Percentiles rank a stretch among this genome's conserved stretches.
phyloP scores from a whole-genome alignment of 2,329 filamentous ascomycete species.

The Aspergillus viridinutans region DNA sequence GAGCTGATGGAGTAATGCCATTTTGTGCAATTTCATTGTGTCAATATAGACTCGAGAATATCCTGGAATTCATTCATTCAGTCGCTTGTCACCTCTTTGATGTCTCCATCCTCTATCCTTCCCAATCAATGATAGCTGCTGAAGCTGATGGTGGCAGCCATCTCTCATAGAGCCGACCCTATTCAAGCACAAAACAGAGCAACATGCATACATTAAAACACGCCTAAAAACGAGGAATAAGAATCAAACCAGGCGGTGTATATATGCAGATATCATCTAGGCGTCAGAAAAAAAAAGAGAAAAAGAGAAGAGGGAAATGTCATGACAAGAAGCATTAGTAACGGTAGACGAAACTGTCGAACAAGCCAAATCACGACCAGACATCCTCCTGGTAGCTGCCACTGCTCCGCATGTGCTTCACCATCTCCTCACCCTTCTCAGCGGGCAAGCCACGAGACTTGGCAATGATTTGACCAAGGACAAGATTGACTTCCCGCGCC shows the following conservation, averaged over 20 bases:
- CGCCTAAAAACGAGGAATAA: slow-evolving; percentile 14
- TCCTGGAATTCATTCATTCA: background rate
- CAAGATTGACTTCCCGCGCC: slow-evolving; percentile 86
- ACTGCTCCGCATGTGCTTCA: slow-evolving; percentile 91
- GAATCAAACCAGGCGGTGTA: slow-evolving; percentile 18
- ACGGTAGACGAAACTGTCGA: slow-evolving; percentile 8
- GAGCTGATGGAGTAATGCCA: background rate
- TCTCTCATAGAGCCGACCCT: background rate
- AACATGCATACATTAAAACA: slow-evolving; percentile 19
- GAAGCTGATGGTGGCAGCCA: background rate
- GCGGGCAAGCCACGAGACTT: slow-evolving; percentile 77
- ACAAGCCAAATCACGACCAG: slow-evolving; percentile 51
- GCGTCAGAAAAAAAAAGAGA: slow-evolving; percentile 14
- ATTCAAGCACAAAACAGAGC: background rate
- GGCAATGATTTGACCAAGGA: slow-evolving; percentile 81
- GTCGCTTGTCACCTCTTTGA: background rate
- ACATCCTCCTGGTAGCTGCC: slow-evolving; percentile 93
- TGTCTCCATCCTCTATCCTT: background rate
- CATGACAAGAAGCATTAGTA: slow-evolving; percentile 13
- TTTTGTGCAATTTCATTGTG: background rate
- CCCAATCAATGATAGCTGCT: background rate
- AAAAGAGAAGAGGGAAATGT: slow-evolving; percentile 16
- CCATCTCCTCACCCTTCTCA: slow-evolving; percentile 88
- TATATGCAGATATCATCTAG: slow-evolving; percentile 27
- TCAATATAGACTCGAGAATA: background rate